Evolutionary conservation across 2,329 filamentous ascomycete genomes (phyloP).

Genomic region (Biscogniauxia mediterranea): DNA sequence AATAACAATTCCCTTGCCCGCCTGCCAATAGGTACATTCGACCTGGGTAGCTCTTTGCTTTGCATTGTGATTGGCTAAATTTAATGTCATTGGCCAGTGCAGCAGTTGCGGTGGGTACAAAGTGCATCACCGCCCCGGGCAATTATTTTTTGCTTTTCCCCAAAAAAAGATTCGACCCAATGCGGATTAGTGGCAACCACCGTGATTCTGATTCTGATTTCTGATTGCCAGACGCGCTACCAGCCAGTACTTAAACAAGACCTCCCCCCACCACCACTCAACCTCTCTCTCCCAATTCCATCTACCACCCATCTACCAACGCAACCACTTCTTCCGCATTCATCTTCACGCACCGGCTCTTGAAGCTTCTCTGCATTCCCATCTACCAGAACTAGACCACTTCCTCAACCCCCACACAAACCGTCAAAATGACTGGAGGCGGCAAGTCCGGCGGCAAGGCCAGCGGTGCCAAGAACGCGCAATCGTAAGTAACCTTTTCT

Average conservation of each 20-base stretch:
- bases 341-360: slow-evolving; percentile 23
- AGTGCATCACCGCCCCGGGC: too few species aligned
- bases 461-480: slow-evolving; percentile 97
- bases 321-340: slow-evolving; percentile 24
- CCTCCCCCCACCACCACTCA: slow-evolving; percentile 33
- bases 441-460: slow-evolving; percentile 99
- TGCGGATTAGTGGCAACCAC: slow-evolving; percentile 26
- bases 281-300: slow-evolving; percentile 35
- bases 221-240: slow-evolving; percentile 28
- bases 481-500: slow-evolving; percentile 73
- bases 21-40: too few species aligned
- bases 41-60: too few species aligned
- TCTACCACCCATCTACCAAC: slow-evolving; percentile 22
- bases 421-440: slow-evolving; percentile 97
- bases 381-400: slow-evolving; percentile 12
- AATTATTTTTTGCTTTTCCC: too few species aligned
- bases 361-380: slow-evolving; percentile 20
- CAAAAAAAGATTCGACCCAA: slow-evolving; percentile 16
- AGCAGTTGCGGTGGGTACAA: too few species aligned
- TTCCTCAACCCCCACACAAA: slow-evolving; percentile 35
- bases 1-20: too few species aligned
- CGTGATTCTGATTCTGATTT: slow-evolving; percentile 24
- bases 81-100: too few species aligned
- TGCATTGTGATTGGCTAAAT: too few species aligned
- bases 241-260: slow-evolving; percentile 33